Base-by-base conservation (phyloP, 164 flowering plant genomes). In the Umbellularia californica region DNA sequence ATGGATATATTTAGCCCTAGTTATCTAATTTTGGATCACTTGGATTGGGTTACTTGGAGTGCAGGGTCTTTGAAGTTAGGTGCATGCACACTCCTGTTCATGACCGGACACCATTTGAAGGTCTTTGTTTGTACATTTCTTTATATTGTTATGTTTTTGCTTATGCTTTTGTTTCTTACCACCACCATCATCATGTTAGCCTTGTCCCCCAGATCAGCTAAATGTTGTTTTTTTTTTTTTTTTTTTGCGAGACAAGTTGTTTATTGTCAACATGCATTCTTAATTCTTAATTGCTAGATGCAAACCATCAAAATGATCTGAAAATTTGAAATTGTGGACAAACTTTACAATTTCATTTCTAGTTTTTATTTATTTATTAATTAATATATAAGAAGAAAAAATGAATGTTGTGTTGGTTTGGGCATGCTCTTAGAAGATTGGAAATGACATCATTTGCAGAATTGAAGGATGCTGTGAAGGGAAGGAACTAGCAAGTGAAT, bases 91-190 rank as follows among this genome's bases (percentile, higher is more conserved):
- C 93, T 82, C 99, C 98, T 74, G 88, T 87, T 71, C 58, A 81
- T 73, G 97, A 95, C 78, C 87, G 95, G 65, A 95, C 97, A 12
- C 90, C 98, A 74, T 91, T 93, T 85, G 88, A 88, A 89, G 98
- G 98, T 93, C 47, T 68, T 14, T 35, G 6, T 17, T 20, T 28
- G 28, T 28, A 22, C 14, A 17, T 9, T 28, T 20, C 47, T n/a
- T 68, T 11, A 65, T 15, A 55, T 55, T 55, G 60, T 15, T 15
- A 55, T 17, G 60, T 55, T 15, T 13, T 1, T 55, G n/a, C 5
- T 55, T 13, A 11, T 55, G 60, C 3, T 3, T 0, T 17, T 15
- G n/a, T 15, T 55, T 15, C 60, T 55, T 55, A 17, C 60, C n/a
- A 55, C 5, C 13, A 15, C 0, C 60, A 41, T 41, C 47, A 41